These are phyloP conservation scores for Ogataea glucozyma DNA, from an alignment of 805 yeast species.

Conservation along the genomic window DNA sequence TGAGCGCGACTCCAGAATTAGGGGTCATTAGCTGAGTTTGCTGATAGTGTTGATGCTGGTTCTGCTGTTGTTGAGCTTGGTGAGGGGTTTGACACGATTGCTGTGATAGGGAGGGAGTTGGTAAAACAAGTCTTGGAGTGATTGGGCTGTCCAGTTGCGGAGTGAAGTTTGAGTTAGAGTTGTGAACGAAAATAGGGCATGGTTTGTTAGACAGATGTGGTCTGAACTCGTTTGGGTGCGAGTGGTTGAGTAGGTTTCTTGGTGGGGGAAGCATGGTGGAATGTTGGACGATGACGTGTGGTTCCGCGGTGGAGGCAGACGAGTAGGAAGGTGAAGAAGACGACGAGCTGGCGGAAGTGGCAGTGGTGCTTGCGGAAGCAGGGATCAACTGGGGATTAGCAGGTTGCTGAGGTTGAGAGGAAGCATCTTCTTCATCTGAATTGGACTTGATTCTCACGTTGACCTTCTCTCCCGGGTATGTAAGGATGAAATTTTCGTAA, in stretches of 20 bases:
- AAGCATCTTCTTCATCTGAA: slow-evolving; percentile 20
- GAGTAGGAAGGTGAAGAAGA: slow-evolving; percentile 5
- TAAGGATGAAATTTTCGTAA: slow-evolving; percentile 40
- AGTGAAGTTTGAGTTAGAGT: slow-evolving; percentile 19
- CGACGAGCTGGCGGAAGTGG: slow-evolving; percentile 5
- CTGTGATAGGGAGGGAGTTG: slow-evolving; percentile 8
- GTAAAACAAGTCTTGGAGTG: slow-evolving; percentile 12
- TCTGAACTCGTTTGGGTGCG: slow-evolving; percentile 28
- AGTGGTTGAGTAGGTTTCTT: slow-evolving; percentile 16
- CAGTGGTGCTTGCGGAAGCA: too few relatives aligned
- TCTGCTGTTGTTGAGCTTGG: slow-evolving; percentile 5
- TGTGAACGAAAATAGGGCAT: slow-evolving; percentile 31
- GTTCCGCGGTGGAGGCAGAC: slow-evolving; percentile 4
- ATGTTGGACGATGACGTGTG: slow-evolving; percentile 24
- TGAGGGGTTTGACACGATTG: too few relatives aligned
- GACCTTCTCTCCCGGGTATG: slow-evolving; percentile 37
- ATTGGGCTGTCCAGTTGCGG: slow-evolving; percentile 15
- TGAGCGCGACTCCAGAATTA: slow-evolving; percentile 16
- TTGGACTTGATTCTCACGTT: slow-evolving; percentile 30
- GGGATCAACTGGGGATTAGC: too few relatives aligned
- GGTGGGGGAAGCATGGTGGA: slow-evolving; percentile 36
- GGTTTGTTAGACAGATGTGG: slow-evolving; percentile 34
- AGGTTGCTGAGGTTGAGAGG: not conserved
- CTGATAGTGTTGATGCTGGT: slow-evolving; percentile 7
- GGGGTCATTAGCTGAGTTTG: slow-evolving; percentile 22